Evolutionary conservation across 805 yeast genomes (phyloP).

Genomic region (Clavispora santaluciae): DNA sequence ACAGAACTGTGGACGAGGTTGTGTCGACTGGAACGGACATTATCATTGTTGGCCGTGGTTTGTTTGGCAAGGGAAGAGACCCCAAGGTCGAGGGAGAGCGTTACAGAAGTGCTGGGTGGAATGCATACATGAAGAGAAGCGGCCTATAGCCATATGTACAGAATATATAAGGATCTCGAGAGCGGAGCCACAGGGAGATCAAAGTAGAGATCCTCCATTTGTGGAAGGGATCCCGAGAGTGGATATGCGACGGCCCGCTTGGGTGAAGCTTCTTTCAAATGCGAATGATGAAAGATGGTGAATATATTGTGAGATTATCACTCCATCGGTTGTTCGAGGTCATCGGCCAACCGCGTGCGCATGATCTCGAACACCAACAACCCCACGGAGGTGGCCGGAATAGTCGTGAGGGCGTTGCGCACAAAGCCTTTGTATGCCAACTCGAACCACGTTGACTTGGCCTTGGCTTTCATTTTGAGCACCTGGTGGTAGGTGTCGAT

Average conservation of each 20-base stretch:
- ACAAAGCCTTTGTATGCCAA: constrained; percentile 79
- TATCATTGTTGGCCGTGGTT: constrained; percentile 97
- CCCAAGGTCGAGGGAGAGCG: constrained; percentile 83
- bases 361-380: constrained; percentile 78
- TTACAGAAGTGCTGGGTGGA: constrained; percentile 93
- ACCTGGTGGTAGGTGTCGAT: constrained; percentile 67
- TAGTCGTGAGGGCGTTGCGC: constrained; percentile 63
- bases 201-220: no score
- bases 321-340: constrained; percentile 18
- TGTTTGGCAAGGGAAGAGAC: constrained; percentile 91
- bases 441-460: constrained; percentile 52
- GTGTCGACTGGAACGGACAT: constrained; percentile 84
- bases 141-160: not conserved
- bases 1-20: constrained; percentile 86
- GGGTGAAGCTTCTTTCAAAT: no score
- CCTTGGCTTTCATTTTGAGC: constrained; percentile 46
- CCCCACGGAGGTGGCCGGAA: constrained; percentile 89
- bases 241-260: no score
- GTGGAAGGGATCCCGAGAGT: no score
- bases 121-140: constrained; percentile 59
- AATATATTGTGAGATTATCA: no score
- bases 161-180: not conserved
- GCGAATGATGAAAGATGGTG: no score
- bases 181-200: no score
- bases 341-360: constrained; percentile 44